These are phyloP conservation scores for Phytopythium delawarense DNA, from an alignment of 352 stramenopile species.

Conservation along the genomic window DNA sequence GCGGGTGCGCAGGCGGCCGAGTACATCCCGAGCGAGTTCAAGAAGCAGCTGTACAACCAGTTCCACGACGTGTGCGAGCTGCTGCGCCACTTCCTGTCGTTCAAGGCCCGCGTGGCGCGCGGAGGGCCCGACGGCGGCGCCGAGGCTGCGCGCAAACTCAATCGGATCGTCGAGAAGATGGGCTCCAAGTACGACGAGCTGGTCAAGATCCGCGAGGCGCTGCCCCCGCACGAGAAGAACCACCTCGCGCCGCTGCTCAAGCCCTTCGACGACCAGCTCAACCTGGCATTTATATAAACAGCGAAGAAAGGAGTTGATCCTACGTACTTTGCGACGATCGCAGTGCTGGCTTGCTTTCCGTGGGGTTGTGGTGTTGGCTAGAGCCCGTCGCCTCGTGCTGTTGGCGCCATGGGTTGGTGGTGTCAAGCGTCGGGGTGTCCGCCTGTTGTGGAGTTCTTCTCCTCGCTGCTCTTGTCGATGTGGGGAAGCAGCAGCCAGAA, in stretches of 20 bases:
- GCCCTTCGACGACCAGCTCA: conserved; percentile 85
- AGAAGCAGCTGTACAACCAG: conserved; percentile 84
- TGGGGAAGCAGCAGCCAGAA: conserved; percentile 23
- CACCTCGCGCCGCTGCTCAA: conserved; percentile 77
- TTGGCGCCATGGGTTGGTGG: neutral
- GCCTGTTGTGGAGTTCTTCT: conserved; percentile 5
- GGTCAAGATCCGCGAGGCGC: conserved; percentile 70
- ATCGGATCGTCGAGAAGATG: conserved; percentile 86
- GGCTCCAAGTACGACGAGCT: conserved; percentile 86
- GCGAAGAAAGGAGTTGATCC: neutral
- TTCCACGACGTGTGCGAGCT: conserved; percentile 85
- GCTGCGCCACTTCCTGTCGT: conserved; percentile 79
- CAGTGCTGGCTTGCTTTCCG: neutral
- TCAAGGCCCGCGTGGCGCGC: conserved; percentile 66
- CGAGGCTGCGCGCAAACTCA: conserved; percentile 72
- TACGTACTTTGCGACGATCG: no score
- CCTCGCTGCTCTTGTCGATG: conserved; percentile 3
- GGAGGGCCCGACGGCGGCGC: conserved; percentile 32
- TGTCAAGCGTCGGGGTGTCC: neutral
- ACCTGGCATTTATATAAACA: conserved; percentile 81
- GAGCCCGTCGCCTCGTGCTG: neutral
- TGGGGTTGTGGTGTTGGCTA: neutral
- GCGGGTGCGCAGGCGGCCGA: conserved; percentile 57
- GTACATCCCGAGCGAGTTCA: conserved; percentile 83
- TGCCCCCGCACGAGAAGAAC: conserved; percentile 83